phyloP scores from a whole-genome alignment of 2,329 filamentous ascomycete genomes.

The Rutstroemia sp. region DNA sequence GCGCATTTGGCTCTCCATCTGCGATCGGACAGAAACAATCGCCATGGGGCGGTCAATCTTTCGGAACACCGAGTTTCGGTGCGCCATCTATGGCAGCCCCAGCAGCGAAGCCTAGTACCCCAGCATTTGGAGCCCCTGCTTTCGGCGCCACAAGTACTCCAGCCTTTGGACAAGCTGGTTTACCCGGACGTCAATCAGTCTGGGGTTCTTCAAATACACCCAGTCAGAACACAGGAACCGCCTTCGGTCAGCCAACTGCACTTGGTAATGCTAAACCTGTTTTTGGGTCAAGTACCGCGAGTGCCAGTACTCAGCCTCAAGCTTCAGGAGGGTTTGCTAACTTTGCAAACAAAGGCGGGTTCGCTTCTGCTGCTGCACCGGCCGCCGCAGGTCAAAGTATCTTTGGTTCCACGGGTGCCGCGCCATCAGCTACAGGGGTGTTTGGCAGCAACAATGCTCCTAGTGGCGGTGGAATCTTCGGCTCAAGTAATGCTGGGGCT shows the following conservation, averaged over 20 bases:
- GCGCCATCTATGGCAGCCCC: conserved; percentile 16
- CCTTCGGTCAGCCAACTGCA: conserved; percentile 50
- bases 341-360: conserved; percentile 49
- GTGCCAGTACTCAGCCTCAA: conserved; percentile 25
- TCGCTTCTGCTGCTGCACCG: conserved; percentile 33
- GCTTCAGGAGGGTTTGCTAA: conserved; percentile 43
- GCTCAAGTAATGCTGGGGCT: conserved; percentile 16
- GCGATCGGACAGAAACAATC: conserved; percentile 7
- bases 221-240: conserved; percentile 26
- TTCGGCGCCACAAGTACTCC: conserved; percentile 33
- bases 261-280: conserved; percentile 33
- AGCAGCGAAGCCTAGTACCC: conserved; percentile 24
- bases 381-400: conserved; percentile 30
- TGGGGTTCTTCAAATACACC: conserved; percentile 38
- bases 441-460: conserved; percentile 10
- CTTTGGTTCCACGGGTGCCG: conserved; percentile 20
- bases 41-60: conserved; percentile 33
- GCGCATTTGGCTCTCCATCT: conserved; percentile 30
- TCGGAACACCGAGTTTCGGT: conserved; percentile 38
- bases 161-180: conserved; percentile 30
- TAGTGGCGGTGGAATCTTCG: conserved; percentile 29
- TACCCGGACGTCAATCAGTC: conserved; percentile 43
- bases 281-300: conserved; percentile 27
- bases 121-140: conserved; percentile 44
- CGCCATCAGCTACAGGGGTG: conserved; percentile 12